These are phyloP conservation scores for Colletotrichum tanaceti DNA, from an alignment of 2,329 filamentous ascomycete genomes.

Conservation along the genomic window DNA sequence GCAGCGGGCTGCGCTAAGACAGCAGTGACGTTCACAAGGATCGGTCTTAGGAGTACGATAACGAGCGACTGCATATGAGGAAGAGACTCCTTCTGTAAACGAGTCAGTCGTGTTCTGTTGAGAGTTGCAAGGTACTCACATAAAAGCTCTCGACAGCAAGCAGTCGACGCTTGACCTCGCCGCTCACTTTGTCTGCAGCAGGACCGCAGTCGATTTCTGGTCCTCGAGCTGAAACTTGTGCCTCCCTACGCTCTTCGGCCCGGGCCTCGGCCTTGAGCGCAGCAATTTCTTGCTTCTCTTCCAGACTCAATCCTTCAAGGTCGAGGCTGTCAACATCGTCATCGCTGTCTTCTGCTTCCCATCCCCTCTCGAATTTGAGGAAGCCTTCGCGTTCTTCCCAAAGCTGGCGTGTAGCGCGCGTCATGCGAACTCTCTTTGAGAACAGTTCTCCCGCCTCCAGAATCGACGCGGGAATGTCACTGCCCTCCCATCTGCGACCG, in stretches of 20 bases:
- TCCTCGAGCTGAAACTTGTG: constrained; percentile 45
- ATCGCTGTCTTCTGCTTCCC: constrained; percentile 69
- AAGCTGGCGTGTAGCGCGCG: constrained; percentile 87
- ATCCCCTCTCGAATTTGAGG: constrained; percentile 91
- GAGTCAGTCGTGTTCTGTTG: constrained; percentile 41
- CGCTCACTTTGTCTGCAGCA: constrained; percentile 57
- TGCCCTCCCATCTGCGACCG: constrained; percentile 90
- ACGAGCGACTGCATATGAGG: constrained; percentile 92
- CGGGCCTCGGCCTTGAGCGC: constrained; percentile 56
- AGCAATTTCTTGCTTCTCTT: constrained; percentile 57
- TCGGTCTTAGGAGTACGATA: constrained; percentile 90
- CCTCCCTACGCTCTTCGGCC: constrained; percentile 44
- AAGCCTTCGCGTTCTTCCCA: constrained; percentile 95
- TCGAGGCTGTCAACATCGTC: constrained; percentile 62
- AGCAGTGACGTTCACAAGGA: constrained; percentile 89
- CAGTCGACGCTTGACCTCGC: constrained; percentile 73
- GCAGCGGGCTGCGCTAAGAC: constrained; percentile 72
- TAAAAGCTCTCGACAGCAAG: constrained; percentile 86
- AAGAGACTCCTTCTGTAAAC: constrained; percentile 73
- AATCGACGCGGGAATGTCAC: constrained; percentile 92
- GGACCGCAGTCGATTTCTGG: constrained; percentile 62
- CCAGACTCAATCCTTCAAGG: constrained; percentile 56
- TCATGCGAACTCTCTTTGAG: constrained; percentile 89
- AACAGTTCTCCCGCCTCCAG: constrained; percentile 95
- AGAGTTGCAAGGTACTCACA: constrained; percentile 64